Evolutionary conservation across 129 eudicot genomes (phyloP).

Genomic region (Flaveria linearis): DNA sequence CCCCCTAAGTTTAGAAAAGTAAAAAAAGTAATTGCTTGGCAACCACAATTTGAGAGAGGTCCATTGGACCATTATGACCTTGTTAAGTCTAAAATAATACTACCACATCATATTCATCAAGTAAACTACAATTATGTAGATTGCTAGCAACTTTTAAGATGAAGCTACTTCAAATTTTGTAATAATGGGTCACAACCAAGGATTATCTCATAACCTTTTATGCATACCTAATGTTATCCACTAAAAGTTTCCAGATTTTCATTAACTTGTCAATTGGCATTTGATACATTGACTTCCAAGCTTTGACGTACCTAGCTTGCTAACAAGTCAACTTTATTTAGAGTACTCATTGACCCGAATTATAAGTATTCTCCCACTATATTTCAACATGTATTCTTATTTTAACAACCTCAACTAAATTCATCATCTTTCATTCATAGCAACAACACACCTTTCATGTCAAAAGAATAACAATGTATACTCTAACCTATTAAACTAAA

Average conservation of each 20-base stretch:
- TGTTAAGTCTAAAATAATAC: neutral
- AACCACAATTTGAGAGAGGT: neutral
- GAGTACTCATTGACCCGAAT: too few relatives aligned
- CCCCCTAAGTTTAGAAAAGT: slow-evolving; percentile 3
- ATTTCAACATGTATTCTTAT: too few relatives aligned
- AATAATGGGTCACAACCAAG: neutral
- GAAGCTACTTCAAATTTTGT: neutral
- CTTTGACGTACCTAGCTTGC: too few relatives aligned
- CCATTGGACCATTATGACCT: neutral
- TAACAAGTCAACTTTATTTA: too few relatives aligned
- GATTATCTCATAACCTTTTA: neutral
- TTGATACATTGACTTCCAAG: neutral
- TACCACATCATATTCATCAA: neutral
- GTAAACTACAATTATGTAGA: neutral
- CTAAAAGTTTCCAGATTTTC: neutral
- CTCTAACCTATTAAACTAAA: too few relatives aligned
- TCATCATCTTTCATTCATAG: too few relatives aligned
- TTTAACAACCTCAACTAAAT: too few relatives aligned
- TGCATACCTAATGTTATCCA: neutral
- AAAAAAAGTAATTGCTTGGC: too few relatives aligned
- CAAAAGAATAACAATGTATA: too few relatives aligned
- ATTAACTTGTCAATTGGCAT: slow-evolving; percentile 13
- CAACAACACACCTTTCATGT: too few relatives aligned
- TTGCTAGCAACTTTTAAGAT: neutral
- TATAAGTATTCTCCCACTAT: too few relatives aligned